Conservation (phyloP, 129 eudicot species). For the Pittosporum tobira region DNA sequence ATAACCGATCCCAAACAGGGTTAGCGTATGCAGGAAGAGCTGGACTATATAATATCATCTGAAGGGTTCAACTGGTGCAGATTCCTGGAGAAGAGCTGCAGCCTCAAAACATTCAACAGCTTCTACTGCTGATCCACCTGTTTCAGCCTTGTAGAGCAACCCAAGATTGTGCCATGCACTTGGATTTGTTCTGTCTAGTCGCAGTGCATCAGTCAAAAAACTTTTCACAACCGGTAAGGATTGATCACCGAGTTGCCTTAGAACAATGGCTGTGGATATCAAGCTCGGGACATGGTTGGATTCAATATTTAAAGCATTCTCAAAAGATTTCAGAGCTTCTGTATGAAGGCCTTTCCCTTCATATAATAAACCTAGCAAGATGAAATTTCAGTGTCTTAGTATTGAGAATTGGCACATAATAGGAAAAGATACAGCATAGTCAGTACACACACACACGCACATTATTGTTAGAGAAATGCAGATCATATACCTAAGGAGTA, state of each 20-base stretch:
- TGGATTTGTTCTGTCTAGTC: conserved; percentile 59
- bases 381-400: not conserved
- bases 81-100: conserved; percentile 70
- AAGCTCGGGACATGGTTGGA: conserved; percentile 89
- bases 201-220: conserved; percentile 68
- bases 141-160: conserved; percentile 45
- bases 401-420: not conserved
- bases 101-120: conserved; percentile 90
- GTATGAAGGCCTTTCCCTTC: conserved; percentile 63
- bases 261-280: conserved; percentile 59
- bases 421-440: too few relatives aligned
- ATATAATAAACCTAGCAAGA: conserved; percentile 53
- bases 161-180: conserved; percentile 90
- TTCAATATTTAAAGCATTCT: conserved; percentile 69
- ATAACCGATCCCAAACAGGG: not conserved
- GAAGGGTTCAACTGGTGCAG: conserved; percentile 83
- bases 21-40: conserved; percentile 4
- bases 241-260: conserved; percentile 34
- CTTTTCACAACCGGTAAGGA: conserved; percentile 67
- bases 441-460: too few relatives aligned
- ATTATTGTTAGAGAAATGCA: too few relatives aligned
- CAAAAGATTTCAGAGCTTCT: conserved; percentile 62
- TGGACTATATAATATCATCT: conserved; percentile 26
- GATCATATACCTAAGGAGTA: conserved; percentile 52
- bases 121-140: conserved; percentile 50